These are phyloP conservation scores for Colletotrichum australisinense DNA, from an alignment of 2,329 filamentous ascomycete genomes.

Conservation along the genomic window DNA sequence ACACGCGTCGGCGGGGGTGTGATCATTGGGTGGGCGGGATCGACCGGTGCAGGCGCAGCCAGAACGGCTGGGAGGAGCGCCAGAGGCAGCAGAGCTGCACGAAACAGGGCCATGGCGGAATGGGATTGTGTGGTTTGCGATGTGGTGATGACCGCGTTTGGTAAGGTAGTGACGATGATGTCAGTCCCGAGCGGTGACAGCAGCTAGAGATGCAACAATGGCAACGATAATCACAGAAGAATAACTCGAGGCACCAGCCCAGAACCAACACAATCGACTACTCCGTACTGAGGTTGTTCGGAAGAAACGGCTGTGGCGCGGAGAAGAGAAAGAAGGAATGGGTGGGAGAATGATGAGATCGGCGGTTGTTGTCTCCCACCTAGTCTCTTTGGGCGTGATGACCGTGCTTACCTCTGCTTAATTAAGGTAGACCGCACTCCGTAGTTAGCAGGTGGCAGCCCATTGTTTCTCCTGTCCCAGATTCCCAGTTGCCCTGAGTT, in stretches of 20 bases:
- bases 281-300: neutral
- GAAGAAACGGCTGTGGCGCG: neutral
- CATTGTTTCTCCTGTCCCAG: neutral
- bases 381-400: conserved; percentile 4
- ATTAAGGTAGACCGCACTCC: neutral
- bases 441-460: neutral
- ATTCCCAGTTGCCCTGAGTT: conserved; percentile 4
- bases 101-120: conserved; percentile 19
- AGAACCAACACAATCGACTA: neutral
- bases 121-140: neutral
- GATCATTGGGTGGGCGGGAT: conserved; percentile 39
- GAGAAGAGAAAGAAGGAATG: neutral
- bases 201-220: neutral
- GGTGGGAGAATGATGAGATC: neutral
- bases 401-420: neutral
- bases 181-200: neutral
- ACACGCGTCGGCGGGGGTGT: conserved; percentile 38
- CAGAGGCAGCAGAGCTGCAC: conserved; percentile 19
- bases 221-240: neutral
- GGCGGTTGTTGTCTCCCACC: neutral
- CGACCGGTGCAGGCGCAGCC: conserved; percentile 36
- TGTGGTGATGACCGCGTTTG: neutral
- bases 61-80: conserved; percentile 32
- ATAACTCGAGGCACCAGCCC: neutral
- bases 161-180: neutral